These are phyloP conservation scores for Dendrothele bispora DNA, from an alignment of 768 basidiomycete species.

Conservation along the genomic window DNA sequence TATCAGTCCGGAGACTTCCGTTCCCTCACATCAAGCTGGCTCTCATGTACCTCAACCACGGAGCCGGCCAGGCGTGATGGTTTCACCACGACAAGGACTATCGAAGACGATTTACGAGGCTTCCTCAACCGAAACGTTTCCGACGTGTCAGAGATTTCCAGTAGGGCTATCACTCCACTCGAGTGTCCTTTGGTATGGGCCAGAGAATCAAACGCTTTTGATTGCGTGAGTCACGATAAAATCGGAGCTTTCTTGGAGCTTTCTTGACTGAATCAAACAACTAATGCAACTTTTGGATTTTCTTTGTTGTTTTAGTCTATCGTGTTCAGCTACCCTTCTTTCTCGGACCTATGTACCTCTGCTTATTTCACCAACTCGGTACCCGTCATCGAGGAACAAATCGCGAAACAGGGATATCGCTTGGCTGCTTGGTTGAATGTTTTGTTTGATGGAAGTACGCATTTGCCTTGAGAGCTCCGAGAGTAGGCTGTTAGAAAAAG, in stretches of 20 bases:
- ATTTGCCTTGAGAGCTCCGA: too few species aligned
- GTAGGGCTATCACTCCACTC: slow-evolving; percentile 34
- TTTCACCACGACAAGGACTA: slow-evolving; percentile 20
- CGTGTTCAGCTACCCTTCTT: slow-evolving; percentile 40
- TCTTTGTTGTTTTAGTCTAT: slow-evolving; percentile 27
- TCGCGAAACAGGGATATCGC: slow-evolving; percentile 48
- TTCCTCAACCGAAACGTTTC: slow-evolving; percentile 27
- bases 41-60: slow-evolving; percentile 39
- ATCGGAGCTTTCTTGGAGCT: not conserved
- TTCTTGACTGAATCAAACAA: too few species aligned
- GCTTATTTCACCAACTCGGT: slow-evolving; percentile 35
- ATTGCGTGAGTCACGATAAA: slow-evolving; percentile 34
- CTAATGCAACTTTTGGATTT: too few species aligned
- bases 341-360: slow-evolving; percentile 46
- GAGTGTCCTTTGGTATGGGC: slow-evolving; percentile 50
- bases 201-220: slow-evolving; percentile 41
- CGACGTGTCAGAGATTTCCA: not conserved
- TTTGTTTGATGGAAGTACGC: slow-evolving; percentile 46
- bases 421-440: slow-evolving; percentile 53
- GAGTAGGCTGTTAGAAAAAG: too few species aligned
- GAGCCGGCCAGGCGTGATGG: slow-evolving; percentile 24
- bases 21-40: slow-evolving; percentile 31
- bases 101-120: slow-evolving; percentile 30
- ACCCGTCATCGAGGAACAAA: slow-evolving; percentile 42
- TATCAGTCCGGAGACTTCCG: slow-evolving; percentile 35